These are phyloP conservation scores for Cordia subcordata DNA, from an alignment of 257 asterid genomes.

Conservation along the genomic window DNA sequence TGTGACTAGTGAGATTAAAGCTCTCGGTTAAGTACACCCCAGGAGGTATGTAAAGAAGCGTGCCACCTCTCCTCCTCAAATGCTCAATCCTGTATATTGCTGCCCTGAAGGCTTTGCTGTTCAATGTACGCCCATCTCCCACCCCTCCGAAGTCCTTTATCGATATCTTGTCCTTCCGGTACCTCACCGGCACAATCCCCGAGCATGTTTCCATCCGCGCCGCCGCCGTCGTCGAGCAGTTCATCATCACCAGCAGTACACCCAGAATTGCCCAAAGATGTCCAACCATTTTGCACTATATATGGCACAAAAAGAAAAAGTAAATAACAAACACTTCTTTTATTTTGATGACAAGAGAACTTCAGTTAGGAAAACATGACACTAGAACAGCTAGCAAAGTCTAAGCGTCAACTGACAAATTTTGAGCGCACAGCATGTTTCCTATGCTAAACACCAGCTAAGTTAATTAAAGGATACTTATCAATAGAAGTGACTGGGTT, in stretches of 20 bases:
- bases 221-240: constrained; percentile 10
- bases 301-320: no score
- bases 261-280: background rate
- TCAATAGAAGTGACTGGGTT: no score
- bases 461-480: no score
- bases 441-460: no score
- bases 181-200: constrained; percentile 75
- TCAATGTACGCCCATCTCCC: constrained; percentile 78
- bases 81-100: constrained; percentile 79
- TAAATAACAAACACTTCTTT: no score
- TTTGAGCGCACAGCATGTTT: no score
- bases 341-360: no score
- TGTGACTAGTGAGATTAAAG: constrained; percentile 78
- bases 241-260: constrained; percentile 14
- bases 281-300: background rate
- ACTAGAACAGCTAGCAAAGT: no score
- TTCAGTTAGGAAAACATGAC: background rate
- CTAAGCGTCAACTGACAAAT: no score
- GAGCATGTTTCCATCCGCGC: constrained; percentile 60
- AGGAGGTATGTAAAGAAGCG: constrained; percentile 81
- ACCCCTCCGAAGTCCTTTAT: constrained; percentile 79
- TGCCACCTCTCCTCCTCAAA: constrained; percentile 75
- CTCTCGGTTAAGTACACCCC: constrained; percentile 87
- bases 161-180: constrained; percentile 73
- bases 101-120: constrained; percentile 75